Base-by-base conservation (phyloP, 164 flowering plant genomes). In the Litsea cubeba region DNA sequence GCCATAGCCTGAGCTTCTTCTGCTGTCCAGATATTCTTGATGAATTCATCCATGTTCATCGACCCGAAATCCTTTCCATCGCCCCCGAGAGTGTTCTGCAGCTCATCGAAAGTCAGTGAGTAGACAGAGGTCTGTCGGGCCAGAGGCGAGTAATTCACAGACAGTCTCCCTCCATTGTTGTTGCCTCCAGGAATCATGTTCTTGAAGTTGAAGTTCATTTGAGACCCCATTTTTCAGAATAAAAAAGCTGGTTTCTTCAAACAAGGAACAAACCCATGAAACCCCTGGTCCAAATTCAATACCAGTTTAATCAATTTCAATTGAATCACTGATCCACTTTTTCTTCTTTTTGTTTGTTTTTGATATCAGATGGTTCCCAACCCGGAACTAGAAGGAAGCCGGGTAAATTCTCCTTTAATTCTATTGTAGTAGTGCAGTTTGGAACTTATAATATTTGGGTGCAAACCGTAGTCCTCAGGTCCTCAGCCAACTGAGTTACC, bases 101-200 rank as follows among this genome's bases (percentile, higher is more conserved):
- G 82, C 90, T 91, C 98, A 65, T 88, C 97, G 57, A 94, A 87
- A 20, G 95, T 94, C 75, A 94, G 60, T 1, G 94, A 84, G 73
- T 87, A 90, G 49, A 93, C 62, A 0, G 97, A 93, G n/a, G 90
- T 62, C 65, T 91, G 95, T 28, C 97, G 76, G 24, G 85, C 77
- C 79, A 91, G 75, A 0, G 87, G 79, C 12, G 70, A 69, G 78
- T 75, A 78, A 50, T 82, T 86, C 25, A 18, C 25, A 0, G 75
- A 62, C 18, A 77, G 80, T 78, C 73, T 84, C 35, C 79, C 79
- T 17, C 66, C 76, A 30, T 30, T 30, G 5, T 65, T 75, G 60
- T 57, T 50, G n/a, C 73, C 67, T 1, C 75, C 82, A 0, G 80
- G 85, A 20, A 71, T 85, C 54, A 83, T 75, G 80, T 85, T 86